Base-by-base conservation (phyloP, 208 protist species). In the Trypanosoma vivax region DNA sequence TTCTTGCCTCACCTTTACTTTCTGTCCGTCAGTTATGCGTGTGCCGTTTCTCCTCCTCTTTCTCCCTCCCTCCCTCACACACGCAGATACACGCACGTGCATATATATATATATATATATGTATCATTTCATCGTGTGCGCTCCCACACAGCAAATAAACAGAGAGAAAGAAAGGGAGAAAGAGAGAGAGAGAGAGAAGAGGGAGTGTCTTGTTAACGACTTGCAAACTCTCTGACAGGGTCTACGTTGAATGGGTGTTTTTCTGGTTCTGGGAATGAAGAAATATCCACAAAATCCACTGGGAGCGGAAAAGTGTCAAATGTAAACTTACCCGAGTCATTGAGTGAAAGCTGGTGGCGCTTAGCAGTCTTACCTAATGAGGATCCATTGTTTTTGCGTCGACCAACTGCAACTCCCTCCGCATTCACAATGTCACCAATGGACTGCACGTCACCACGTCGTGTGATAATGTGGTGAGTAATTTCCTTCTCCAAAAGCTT, bases 401-500 rank as follows among this genome's bases (percentile, higher is more conserved):
- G 19, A 7, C 50, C 50, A 16, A 65, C 59, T 13, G 75, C 53
- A 2, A 48, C 49, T 28, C 83, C 83, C 9, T 63, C 73, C 31
- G 60, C 61, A 49, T 86, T 77, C 10, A 77, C 55, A 38, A 94
- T 79, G 40, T 19, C 70, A 34, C 89, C 78, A 37, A 94, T 58
- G 19, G 67, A 60, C 9, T 68, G 76, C 31, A 91, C 51, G 3
- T 75, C 70, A 28, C 79, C 77, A 18, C 62, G 58, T 5, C 72
- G 69, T 4, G 85, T 75, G 25, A 45, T 50, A 31, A 89, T 41
- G 38, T 53, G 70, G 30, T 51, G 50, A 19, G 65, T 75, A 51
- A 92, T 78, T 21, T 76, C 78, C 35, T 46, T 51, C 62, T 92
- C 85, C 13, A 94, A 60, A 34, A 94, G 41, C 57, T 76, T 80